phyloP scores from a whole-genome alignment of 2,329 filamentous ascomycete species.

The Cladorrhinum sp. region DNA sequence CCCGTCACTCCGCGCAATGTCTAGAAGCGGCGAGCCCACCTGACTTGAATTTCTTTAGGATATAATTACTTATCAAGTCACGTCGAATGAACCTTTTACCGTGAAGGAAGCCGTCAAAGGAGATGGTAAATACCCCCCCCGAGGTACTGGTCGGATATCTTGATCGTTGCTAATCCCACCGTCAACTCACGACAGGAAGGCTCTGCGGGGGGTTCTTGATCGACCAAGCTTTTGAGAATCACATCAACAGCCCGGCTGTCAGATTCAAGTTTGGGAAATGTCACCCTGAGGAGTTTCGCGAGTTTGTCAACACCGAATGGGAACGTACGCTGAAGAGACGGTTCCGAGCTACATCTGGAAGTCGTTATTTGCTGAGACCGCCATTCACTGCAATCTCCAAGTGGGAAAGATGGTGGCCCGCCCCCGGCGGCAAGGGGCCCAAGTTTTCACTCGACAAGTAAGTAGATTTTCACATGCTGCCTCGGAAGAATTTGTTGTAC shows the following conservation, averaged over 20 bases:
- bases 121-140: slow-evolving; percentile 1
- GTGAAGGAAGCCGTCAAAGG: not conserved
- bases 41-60: no score
- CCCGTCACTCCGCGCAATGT: not conserved
- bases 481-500: no score
- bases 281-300: not conserved
- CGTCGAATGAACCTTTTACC: not conserved
- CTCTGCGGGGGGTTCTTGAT: slow-evolving; percentile 2
- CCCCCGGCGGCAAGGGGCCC: no score
- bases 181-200: not conserved
- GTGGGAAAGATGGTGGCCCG: no score
- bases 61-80: not conserved
- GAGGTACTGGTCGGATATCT: no score
- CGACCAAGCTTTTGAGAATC: slow-evolving; percentile 5
- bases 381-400: no score
- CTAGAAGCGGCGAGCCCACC: no score
- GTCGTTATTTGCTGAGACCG: no score
- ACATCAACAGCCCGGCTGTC: not conserved
- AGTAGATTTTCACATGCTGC: no score
- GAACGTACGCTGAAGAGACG: not conserved
- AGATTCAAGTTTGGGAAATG: not conserved
- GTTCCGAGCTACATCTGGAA: not conserved
- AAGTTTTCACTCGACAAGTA: no score
- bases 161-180: no score
- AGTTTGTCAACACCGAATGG: not conserved